These are phyloP conservation scores for Sungouiozyma ichnusensis DNA, from an alignment of 805 yeast species.

Conservation along the genomic window DNA sequence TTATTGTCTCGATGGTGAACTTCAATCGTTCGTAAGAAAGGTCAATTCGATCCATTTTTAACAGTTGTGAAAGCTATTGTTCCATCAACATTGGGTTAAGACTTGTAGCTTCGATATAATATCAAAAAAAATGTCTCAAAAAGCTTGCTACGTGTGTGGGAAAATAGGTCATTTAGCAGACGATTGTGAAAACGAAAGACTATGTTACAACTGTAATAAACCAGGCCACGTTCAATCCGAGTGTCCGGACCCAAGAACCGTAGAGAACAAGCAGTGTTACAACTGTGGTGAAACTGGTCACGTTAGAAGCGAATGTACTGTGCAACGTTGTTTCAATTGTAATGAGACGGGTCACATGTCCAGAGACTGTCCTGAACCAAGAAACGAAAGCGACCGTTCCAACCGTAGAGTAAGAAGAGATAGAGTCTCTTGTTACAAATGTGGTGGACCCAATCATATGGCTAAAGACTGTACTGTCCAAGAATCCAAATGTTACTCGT, in stretches of 20 bases:
- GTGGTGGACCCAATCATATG: constrained; percentile 89
- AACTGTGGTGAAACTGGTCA: constrained; percentile 89
- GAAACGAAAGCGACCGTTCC: constrained; percentile 7
- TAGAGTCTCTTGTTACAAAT: constrained; percentile 61
- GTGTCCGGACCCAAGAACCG: constrained; percentile 81
- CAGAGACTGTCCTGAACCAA: constrained; percentile 56
- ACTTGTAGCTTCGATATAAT: too few species aligned
- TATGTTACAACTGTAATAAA: constrained; percentile 87
- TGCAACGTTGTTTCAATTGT: constrained; percentile 73
- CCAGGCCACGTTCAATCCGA: constrained; percentile 85
- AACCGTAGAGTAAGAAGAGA: constrained; percentile 7
- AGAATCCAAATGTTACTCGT: constrained; percentile 77
- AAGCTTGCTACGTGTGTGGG: constrained; percentile 88
- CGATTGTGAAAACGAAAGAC: constrained; percentile 76
- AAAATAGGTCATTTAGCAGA: constrained; percentile 86
- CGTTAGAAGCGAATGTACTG: constrained; percentile 70
- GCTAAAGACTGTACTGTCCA: constrained; percentile 82
- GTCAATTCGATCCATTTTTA: too few species aligned
- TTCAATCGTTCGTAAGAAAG: too few species aligned
- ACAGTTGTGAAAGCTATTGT: too few species aligned
- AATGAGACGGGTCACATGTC: constrained; percentile 74
- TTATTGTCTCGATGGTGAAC: neutral
- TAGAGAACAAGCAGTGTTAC: constrained; percentile 81
- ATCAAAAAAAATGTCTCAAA: constrained; percentile 41
- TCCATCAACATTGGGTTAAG: too few species aligned